phyloP scores from a whole-genome alignment of 1,284 basidiomycete genomes.

The Cystobasidiaceae sp. region DNA sequence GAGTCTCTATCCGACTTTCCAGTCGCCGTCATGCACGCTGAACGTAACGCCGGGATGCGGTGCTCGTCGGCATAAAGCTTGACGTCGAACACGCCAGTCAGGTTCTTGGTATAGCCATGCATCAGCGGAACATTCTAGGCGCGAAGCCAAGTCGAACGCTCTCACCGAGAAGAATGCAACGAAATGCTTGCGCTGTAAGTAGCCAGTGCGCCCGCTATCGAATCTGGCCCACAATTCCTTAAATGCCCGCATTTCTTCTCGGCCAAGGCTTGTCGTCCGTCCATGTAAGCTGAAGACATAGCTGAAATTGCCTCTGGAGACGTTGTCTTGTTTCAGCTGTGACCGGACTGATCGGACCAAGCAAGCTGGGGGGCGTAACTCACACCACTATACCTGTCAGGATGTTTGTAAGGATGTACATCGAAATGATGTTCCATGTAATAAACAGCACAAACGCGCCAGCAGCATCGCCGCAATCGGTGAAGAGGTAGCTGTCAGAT shows the following conservation, averaged over 20 bases:
- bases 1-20: no score
- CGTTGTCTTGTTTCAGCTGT: no score
- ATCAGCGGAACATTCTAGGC: background rate
- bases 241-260: slow-evolving; percentile 86
- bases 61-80: slow-evolving; percentile 70
- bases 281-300: slow-evolving; percentile 85
- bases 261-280: slow-evolving; percentile 69
- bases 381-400: slow-evolving; percentile 26
- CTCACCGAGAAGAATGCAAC: slow-evolving; percentile 75
- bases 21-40: background rate
- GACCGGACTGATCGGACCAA: background rate
- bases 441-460: slow-evolving; percentile 91
- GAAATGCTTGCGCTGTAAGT: slow-evolving; percentile 66
- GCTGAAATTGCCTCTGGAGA: slow-evolving; percentile 72
- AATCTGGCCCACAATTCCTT: slow-evolving; percentile 90
- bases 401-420: slow-evolving; percentile 95
- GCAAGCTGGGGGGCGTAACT: background rate
- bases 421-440: slow-evolving; percentile 72
- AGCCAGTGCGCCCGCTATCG: slow-evolving; percentile 71
- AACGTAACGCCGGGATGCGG: slow-evolving; percentile 56
- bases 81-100: slow-evolving; percentile 77
- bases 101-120: slow-evolving; percentile 53
- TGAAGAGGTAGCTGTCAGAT: slow-evolving; percentile 57
- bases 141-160: background rate
- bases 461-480: slow-evolving; percentile 80